Evolutionary conservation across 306 rosid genomes (phyloP).

Genomic region (Quillaja saponaria): DNA sequence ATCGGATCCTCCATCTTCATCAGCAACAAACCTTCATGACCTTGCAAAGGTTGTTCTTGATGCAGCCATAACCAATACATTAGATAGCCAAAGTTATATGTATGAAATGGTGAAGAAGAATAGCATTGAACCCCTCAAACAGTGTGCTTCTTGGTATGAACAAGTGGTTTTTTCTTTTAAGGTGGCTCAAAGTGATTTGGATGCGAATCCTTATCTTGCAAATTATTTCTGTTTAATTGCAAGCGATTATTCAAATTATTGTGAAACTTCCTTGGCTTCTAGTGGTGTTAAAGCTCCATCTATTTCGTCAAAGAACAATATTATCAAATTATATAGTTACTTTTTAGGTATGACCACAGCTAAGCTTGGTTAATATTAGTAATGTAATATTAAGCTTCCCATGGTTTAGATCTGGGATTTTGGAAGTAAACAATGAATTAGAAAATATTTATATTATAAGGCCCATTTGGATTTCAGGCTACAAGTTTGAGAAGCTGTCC

Average conservation of each 20-base stretch:
- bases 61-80: neutral
- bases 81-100: neutral
- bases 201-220: constrained; percentile 21
- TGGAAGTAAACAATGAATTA: too few relatives aligned
- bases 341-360: neutral
- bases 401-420: too few relatives aligned
- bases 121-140: neutral
- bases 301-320: constrained; percentile 15
- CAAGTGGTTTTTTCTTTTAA: constrained; percentile 8
- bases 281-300: neutral
- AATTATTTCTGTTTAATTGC: constrained; percentile 39
- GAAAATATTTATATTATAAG: too few relatives aligned
- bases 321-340: neutral
- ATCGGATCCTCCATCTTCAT: neutral
- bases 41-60: constrained; percentile 15
- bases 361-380: too few relatives aligned
- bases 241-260: neutral
- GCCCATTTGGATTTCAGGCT: too few relatives aligned
- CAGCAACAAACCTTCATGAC: neutral
- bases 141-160: constrained; percentile 25
- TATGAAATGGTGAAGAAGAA: neutral
- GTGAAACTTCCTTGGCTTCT: constrained; percentile 1
- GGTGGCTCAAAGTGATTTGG: constrained; percentile 3
- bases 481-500: too few relatives aligned
- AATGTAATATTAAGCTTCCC: too few relatives aligned